Conservation (phyloP, 176 grass and related monocot species). For the Tuctoria greenei region DNA sequence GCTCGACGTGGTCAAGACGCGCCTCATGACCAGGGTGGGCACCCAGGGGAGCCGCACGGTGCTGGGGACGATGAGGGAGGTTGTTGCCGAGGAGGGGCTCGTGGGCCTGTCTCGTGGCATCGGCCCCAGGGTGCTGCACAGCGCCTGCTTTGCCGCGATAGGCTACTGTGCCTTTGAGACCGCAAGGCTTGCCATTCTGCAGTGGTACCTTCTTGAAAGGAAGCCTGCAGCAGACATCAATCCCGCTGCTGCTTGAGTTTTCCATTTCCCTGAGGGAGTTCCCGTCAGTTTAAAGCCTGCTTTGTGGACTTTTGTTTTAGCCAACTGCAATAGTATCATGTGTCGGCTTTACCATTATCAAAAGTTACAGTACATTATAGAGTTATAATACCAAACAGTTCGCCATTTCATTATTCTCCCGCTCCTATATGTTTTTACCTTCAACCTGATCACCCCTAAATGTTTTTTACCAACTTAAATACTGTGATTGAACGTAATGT, state of each 20-base stretch:
- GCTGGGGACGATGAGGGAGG: conserved; percentile 63
- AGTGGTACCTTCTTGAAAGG: conserved; percentile 52
- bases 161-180: conserved; percentile 94
- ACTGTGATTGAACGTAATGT: neutral
- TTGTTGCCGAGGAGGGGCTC: conserved; percentile 75
- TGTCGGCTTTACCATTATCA: conserved; percentile 1
- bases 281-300: neutral
- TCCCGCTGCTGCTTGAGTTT: conserved; percentile 24
- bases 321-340: conserved; percentile 10
- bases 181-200: conserved; percentile 63
- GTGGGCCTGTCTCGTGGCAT: conserved; percentile 68
- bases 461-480: neutral
- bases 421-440: neutral
- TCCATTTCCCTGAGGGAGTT: conserved; percentile 1
- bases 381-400: conserved; percentile 23
- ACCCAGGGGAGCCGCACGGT: conserved; percentile 58
- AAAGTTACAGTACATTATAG: conserved; percentile 32
- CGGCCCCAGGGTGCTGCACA: conserved; percentile 85
- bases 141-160: conserved; percentile 78
- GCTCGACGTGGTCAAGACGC: conserved; percentile 84
- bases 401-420: neutral
- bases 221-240: conserved; percentile 20
- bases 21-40: conserved; percentile 80
- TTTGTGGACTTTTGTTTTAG: conserved; percentile 28
- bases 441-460: neutral